Base-by-base conservation (phyloP, 2,329 filamentous ascomycete genomes). In the Microsporum canis region DNA sequence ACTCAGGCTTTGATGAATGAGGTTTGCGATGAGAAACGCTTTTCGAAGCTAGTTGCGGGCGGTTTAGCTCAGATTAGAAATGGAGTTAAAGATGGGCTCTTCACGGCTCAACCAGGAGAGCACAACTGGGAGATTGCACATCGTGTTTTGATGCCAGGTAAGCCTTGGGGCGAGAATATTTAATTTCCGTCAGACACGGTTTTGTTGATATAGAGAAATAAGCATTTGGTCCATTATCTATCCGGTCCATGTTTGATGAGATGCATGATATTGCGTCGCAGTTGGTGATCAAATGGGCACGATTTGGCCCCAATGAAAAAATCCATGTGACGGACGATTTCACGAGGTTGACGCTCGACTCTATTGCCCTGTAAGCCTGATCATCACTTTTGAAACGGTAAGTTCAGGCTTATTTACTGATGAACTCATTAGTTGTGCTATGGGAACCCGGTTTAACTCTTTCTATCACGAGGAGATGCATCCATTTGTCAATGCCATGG, bases 381-480 rank as follows among this genome's bases (percentile, higher is more conserved):
- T 1, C 12, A 51, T 31, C 10, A 12, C 4, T n/a, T n/a, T 36
- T 12, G 31, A 34, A 3, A 7, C 12, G 31, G 7, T 31, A 17
- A 7, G 6, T n/a, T 23, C 7, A 5, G 14, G 5, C 14, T 6
- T 12, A 34, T 34, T 34, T 36, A 7, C 51, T 55, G n/a, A 55
- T 36, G 10, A 5, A 17, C 23, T 12, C 4, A 7, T 8, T 55
- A 55, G 51, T 5, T 55, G 51, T 29, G 51, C 51, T n/a, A 55
- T 55, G 51, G 51, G 51, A 10, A 36, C 51, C 4, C 51, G 51
- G 14, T 55, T 55, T 12, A 55, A 55, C 51, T 55, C 51, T 8
- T 55, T 55, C 31, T 55, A 55, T 29, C 51, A 55, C n/a, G 51
- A 55, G n/a, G 51, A 55, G 12, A 55, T 55, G 51, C 51, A 55